Percentiles rank a stretch among this genome's conserved stretches.
Conservation (phyloP, 805 yeast species). For the Starmerella vitae region DNA sequence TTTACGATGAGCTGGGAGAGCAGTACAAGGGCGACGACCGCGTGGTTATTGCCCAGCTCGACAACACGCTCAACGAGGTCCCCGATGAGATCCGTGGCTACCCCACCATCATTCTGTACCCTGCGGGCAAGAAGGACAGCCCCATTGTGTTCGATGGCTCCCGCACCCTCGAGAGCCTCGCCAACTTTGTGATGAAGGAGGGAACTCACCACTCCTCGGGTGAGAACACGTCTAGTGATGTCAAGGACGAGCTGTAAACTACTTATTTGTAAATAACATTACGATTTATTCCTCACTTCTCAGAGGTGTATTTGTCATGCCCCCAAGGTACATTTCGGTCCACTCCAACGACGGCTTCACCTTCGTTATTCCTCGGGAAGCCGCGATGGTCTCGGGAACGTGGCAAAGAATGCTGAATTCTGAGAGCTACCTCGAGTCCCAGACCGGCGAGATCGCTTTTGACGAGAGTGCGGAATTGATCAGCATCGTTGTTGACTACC, state of each 20-base stretch:
- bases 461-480: conserved; percentile 57
- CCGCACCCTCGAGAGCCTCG: conserved; percentile 61
- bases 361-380: conserved; percentile 51
- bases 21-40: conserved; percentile 40
- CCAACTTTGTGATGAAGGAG: conserved; percentile 54
- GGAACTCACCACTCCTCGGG: conserved; percentile 45
- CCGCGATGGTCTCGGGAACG: conserved; percentile 62
- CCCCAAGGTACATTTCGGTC: conserved; percentile 41
- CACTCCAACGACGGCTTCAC: conserved; percentile 60
- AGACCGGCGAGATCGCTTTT: conserved; percentile 40
- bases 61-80: conserved; percentile 83
- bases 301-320: conserved; percentile 10
- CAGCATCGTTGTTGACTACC: conserved; percentile 71
- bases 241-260: conserved; percentile 20
- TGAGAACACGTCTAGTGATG: conserved; percentile 24
- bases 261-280: not conserved
- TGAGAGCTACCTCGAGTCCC: conserved; percentile 44
- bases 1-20: conserved; percentile 73
- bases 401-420: conserved; percentile 39
- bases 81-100: conserved; percentile 65
- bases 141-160: conserved; percentile 55
- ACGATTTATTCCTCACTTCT: too few species aligned
- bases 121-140: conserved; percentile 61
- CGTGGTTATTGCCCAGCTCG: conserved; percentile 71
- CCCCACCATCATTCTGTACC: conserved; percentile 85